Conservation (phyloP, 805 yeast genomes). For the Zygosaccharomyces pseudorouxii region DNA sequence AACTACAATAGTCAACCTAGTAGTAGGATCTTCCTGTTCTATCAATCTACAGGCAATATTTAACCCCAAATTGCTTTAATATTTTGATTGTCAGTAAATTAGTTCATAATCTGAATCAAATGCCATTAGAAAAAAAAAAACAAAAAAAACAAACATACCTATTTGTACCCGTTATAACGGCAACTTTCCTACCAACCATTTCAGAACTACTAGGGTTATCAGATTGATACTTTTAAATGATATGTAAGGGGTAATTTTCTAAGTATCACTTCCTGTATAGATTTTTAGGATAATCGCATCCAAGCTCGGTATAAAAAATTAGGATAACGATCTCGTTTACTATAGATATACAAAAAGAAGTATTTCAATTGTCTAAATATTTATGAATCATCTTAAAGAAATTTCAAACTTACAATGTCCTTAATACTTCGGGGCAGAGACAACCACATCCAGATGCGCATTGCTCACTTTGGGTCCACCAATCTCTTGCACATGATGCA, state of each 20-base stretch:
- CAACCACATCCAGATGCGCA: constrained; percentile 91
- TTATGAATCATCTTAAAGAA: background rate
- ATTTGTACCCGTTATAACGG: constrained; percentile 45
- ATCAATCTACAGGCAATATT: constrained; percentile 79
- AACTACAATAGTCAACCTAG: constrained; percentile 70
- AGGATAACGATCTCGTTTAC: background rate
- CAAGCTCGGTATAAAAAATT: background rate
- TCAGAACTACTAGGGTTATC: background rate
- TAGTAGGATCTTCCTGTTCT: constrained; percentile 48
- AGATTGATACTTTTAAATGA: background rate
- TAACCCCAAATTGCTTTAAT: constrained; percentile 66
- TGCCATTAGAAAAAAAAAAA: background rate
- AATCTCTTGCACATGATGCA: constrained; percentile 66
- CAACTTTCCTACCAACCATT: constrained; percentile 33
- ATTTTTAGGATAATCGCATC: too few species aligned
- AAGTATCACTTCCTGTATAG: too few species aligned
- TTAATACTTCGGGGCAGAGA: constrained; percentile 44
- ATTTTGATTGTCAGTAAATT: constrained; percentile 1
- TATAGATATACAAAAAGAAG: background rate
- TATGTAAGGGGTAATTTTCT: background rate
- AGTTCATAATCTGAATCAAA: background rate
- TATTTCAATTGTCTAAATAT: background rate
- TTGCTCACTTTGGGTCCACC: constrained; percentile 63
- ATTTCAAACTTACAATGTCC: constrained; percentile 7
- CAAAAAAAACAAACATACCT: constrained; percentile 22